Conservation (phyloP, 495 filamentous ascomycete genomes). For the Podospora bellae-mahoneyi region DNA sequence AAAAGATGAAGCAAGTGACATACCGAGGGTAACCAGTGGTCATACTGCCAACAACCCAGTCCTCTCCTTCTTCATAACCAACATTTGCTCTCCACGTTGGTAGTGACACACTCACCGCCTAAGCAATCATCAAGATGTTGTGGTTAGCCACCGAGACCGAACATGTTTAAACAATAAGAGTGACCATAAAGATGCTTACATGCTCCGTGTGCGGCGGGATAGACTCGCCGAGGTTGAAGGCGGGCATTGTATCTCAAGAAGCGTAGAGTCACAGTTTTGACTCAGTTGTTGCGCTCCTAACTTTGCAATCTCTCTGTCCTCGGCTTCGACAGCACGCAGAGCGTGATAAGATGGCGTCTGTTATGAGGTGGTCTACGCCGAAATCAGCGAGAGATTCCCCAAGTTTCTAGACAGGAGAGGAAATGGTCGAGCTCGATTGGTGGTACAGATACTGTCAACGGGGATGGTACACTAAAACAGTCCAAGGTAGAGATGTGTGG, state of each 20-base stretch:
- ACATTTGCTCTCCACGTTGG: conserved; percentile 91
- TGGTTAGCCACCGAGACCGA: background rate
- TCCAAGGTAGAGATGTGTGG: no score
- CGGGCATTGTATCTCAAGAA: conserved; percentile 31
- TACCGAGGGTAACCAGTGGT: conserved; percentile 85
- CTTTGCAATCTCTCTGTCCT: background rate
- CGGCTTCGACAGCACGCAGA: background rate
- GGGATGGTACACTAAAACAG: background rate
- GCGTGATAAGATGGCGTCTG: background rate
- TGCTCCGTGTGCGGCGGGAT: conserved; percentile 61
- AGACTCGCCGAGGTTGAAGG: conserved; percentile 50
- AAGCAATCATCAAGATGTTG: background rate
- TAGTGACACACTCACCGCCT: conserved; percentile 95
- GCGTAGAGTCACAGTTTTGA: background rate
- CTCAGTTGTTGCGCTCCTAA: background rate
- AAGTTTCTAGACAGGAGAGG: background rate
- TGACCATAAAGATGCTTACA: conserved; percentile 40
- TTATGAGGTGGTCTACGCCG: background rate
- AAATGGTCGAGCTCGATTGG: background rate
- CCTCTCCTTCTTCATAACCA: conserved; percentile 87
- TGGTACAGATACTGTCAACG: no score
- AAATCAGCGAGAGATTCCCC: background rate
- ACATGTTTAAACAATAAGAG: background rate
- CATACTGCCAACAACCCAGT: conserved; percentile 82
- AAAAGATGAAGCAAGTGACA: conserved; percentile 10